Evolutionary conservation across 768 basidiomycete species (phyloP), one percentile per base, ranked within the genome.

Genomic region (Russula earlei): DNA sequence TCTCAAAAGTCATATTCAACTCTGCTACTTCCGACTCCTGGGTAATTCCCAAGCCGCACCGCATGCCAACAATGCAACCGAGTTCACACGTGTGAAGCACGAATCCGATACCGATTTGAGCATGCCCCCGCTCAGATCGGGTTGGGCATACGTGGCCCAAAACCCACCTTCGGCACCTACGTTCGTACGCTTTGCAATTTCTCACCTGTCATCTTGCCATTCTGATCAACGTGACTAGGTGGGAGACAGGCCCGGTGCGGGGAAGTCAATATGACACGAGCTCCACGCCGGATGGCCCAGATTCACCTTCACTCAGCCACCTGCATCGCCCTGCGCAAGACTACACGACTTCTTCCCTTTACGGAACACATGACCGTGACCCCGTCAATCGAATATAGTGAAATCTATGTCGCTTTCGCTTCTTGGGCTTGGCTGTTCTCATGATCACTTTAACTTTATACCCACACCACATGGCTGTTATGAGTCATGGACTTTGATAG

Each of bases 71-170:
- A 49, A 36, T 19, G 22, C 36, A 1, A 17, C 41, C 20, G 46
- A 54, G 3, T 44, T 38, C 2, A 1, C 52, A 0, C 41, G 42
- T n/a, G 52, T 58, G 38, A 58, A 58, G 41, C 46, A 44, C 17
- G 56, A 58, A 27, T 46, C 47, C 10, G 56, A 54, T 49, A 14
- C 25, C 14, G 52, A 58, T 38, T 11, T 47, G 42, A 24, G 22
- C 31, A 43, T 38, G 14, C 46, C 56, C 2, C 41, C 52, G 17
- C 40, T 31, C 27, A 48, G 47, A 46, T 17, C 36, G 40, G 50
- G 42, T 5, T 54, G 52, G 56, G 22, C 40, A 22, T 49, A 58
- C 33, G 47, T 54, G 20, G 31, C 27, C 17, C 46, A 12, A n/a
- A 19, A 47, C 1, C n/a, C 20, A 20, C 34, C 46, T 22, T 41